phyloP scores from a whole-genome alignment of 2,329 filamentous ascomycete genomes.

The Bipolaris sorokiniana region DNA sequence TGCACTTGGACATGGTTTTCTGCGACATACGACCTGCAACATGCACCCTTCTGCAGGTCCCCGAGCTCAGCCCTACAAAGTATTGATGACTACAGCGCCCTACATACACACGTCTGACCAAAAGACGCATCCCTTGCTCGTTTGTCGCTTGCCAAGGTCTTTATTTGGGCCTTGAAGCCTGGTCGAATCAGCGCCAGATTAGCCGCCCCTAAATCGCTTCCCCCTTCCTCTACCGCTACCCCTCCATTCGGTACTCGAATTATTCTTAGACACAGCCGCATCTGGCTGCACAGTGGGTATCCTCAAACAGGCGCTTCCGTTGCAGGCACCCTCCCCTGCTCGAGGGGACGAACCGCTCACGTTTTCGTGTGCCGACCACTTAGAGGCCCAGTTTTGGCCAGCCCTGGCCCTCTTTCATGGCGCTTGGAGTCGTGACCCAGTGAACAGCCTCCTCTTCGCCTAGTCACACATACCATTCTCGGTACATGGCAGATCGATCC shows the following conservation, averaged over 20 bases:
- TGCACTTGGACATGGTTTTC: slow-evolving; percentile 10
- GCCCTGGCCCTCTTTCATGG: slow-evolving; percentile 38
- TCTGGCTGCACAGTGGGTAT: slow-evolving; percentile 28
- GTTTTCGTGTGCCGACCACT: slow-evolving; percentile 37
- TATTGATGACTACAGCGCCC: slow-evolving; percentile 36
- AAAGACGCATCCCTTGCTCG: slow-evolving; percentile 20
- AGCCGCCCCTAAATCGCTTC: slow-evolving; percentile 29
- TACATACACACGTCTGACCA: slow-evolving; percentile 16
- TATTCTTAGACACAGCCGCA: slow-evolving; percentile 49
- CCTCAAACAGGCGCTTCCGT: slow-evolving; percentile 49
- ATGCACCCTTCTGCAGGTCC: slow-evolving; percentile 29
- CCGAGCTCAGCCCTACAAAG: slow-evolving; percentile 40
- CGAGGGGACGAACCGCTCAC: slow-evolving; percentile 33
- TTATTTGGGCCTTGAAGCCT: slow-evolving; percentile 30
- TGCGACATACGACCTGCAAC: not conserved
- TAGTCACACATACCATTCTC: slow-evolving; percentile 40
- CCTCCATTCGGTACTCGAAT: slow-evolving; percentile 35
- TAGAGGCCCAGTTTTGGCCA: slow-evolving; percentile 36
- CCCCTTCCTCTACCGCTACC: slow-evolving; percentile 25
- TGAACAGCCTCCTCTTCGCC: slow-evolving; percentile 36
- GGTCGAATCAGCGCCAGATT: slow-evolving; percentile 40
- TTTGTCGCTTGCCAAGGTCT: slow-evolving; percentile 32
- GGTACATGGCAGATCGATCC: slow-evolving; percentile 37
- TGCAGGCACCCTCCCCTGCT: slow-evolving; percentile 32
- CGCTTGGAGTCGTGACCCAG: slow-evolving; percentile 39